Percentiles rank a stretch among this genome's conserved stretches.
Conservation (phyloP, 768 basidiomycete genomes). For the Pholiota molesta region DNA sequence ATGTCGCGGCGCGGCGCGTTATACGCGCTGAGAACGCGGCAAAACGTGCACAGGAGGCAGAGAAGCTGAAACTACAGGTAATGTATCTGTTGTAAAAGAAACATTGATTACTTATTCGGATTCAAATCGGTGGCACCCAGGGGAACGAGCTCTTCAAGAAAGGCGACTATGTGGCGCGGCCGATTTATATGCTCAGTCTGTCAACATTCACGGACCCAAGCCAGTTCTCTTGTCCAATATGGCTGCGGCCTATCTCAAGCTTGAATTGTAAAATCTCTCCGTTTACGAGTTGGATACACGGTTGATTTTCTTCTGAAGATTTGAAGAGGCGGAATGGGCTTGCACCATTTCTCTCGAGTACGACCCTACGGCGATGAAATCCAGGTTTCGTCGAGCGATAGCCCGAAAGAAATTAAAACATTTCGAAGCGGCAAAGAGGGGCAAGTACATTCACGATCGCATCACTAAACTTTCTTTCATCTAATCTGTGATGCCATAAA, state of each 20-base stretch:
- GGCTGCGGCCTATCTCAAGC: constrained; percentile 38
- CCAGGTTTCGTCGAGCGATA: constrained; percentile 41
- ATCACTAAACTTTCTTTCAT: background rate
- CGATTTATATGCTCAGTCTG: constrained; percentile 28
- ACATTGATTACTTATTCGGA: background rate
- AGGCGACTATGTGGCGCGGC: constrained; percentile 34
- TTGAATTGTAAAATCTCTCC: constrained; percentile 27
- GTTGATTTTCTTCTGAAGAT: constrained; percentile 25
- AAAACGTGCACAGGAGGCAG: constrained; percentile 12
- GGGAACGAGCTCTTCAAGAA: constrained; percentile 35
- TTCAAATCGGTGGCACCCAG: constrained; percentile 16
- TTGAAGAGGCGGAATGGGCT: constrained; percentile 35
- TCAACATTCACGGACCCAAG: constrained; percentile 30
- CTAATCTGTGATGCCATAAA: background rate
- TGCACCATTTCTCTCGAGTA: constrained; percentile 34
- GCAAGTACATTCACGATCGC: constrained; percentile 18
- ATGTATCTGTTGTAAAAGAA: background rate
- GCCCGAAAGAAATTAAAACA: constrained; percentile 32
- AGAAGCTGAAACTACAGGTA: constrained; percentile 21
- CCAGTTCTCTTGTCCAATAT: constrained; percentile 39
- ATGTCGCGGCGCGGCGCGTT: constrained; percentile 2
- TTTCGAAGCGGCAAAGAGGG: constrained; percentile 30
- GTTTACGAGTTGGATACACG: background rate
- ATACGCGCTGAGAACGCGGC: constrained; percentile 6
- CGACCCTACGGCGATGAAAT: constrained; percentile 38